Percentiles rank a stretch among this genome's conserved stretches.
Conservation (phyloP, 1,284 basidiomycete species). For the Blastosporella zonata region DNA sequence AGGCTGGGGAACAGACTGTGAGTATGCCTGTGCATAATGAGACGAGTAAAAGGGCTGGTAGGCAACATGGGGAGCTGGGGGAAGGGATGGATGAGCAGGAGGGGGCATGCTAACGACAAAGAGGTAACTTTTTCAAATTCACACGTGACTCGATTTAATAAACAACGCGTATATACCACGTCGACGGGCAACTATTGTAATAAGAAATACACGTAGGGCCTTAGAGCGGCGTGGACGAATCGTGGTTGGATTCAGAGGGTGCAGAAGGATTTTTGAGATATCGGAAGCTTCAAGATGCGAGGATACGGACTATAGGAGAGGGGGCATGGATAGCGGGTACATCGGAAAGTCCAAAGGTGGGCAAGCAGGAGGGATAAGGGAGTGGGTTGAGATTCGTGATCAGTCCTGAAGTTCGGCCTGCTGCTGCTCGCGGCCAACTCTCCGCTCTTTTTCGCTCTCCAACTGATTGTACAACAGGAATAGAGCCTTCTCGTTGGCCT, state of each 20-base stretch:
- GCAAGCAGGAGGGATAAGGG: not conserved
- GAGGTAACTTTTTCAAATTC: constrained; percentile 7
- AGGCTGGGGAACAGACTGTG: constrained; percentile 2
- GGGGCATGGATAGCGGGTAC: constrained; percentile 10
- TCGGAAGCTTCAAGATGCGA: constrained; percentile 16
- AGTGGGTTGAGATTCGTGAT: constrained; percentile 12
- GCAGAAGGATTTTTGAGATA: constrained; percentile 13
- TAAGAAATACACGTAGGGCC: constrained; percentile 15
- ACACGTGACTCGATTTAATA: constrained; percentile 21
- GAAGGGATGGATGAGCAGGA: constrained; percentile 11
- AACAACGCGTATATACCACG: constrained; percentile 21
- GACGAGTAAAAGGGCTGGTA: constrained; percentile 17
- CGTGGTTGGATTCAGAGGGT: constrained; percentile 12
- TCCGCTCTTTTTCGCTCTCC: constrained; percentile 92
- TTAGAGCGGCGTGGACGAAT: constrained; percentile 11
- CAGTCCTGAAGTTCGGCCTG: constrained; percentile 58
- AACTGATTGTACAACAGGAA: constrained; percentile 97
- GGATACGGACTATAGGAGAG: constrained; percentile 16
- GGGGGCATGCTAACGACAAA: not conserved
- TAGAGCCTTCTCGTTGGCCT: constrained; percentile 94
- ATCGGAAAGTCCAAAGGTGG: constrained; percentile 13
- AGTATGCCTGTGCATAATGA: constrained; percentile 22
- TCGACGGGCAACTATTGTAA: constrained; percentile 17
- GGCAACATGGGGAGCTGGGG: not conserved
- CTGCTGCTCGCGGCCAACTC: constrained; percentile 74